Evolutionary conservation across 2,329 filamentous ascomycete species (phyloP), one percentile per base, ranked within the genome.

Genomic region (Hymenoscyphus fraxineus): DNA sequence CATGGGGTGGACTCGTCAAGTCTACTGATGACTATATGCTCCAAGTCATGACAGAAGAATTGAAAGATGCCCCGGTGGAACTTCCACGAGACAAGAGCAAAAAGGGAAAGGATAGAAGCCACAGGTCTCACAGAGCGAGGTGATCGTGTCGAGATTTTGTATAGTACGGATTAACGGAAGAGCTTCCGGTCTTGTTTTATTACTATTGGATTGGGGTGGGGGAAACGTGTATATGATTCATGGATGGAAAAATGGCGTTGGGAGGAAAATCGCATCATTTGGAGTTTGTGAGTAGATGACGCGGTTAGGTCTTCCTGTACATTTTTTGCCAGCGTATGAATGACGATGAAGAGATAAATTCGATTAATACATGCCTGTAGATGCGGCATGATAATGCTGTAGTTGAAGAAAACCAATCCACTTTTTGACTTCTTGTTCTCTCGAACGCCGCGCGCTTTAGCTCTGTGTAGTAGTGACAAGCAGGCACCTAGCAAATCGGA

Each of bases 21-120:
- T 87, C 85, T 51, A 85, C 93, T 64, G 91, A 94, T 73, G 87
- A 92, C 60, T 92, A 90, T 74, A 88, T 95, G 83, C 78, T 95
- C 60, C 79, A 80, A 41, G 84, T 85, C 63, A 91, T 93, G 87
- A 82, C 83, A 57, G 87, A 78, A 68, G 80, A 82, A 73, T 78
- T 89, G 27, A 83, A 84, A 71, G 80, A 83, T 58, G 85, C 85
- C 31, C 81, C 84, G 60, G 76, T 89, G 63, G 86, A 89, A 68
- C 74, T 89, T 38, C 87, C 87, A 5, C 86, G 82, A 76, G 86
- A 89, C 70, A 87, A 85, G 75, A 80, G 81, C 41, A 88, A 85
- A 76, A 86, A 67, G 61, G 72, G 69, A 13, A 74, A 68, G 59
- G 75, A 76, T 57, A 63, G 54, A 44, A 61, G 58, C 51, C 70